These are phyloP conservation scores for Rhodotorula sp. DNA, from an alignment of 1,284 basidiomycete species.

Conservation along the genomic window DNA sequence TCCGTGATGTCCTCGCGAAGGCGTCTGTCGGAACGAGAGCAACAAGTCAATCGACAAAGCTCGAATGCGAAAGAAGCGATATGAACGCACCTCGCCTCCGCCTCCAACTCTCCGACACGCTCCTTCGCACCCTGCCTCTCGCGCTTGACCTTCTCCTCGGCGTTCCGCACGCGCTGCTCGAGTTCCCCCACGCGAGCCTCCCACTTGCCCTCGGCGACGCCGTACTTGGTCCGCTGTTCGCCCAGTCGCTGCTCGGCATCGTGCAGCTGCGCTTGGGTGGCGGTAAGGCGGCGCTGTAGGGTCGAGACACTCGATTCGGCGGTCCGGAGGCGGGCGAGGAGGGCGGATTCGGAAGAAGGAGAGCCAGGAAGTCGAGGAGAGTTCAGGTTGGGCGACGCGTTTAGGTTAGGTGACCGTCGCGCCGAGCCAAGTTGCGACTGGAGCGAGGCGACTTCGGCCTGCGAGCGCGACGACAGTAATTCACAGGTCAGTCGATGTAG, in stretches of 20 bases:
- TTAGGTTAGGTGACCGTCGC: not conserved
- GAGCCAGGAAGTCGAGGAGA: not conserved
- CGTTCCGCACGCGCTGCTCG: conserved; percentile 73
- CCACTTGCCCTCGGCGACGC: conserved; percentile 77
- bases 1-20: conserved; percentile 1
- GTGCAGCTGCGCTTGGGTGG: conserved; percentile 75
- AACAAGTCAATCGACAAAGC: not conserved
- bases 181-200: conserved; percentile 89
- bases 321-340: conserved; percentile 55
- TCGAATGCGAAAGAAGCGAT: not conserved
- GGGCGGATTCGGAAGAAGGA: conserved; percentile 50
- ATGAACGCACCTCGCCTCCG: conserved; percentile 32
- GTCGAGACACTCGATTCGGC: conserved; percentile 67
- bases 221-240: conserved; percentile 65
- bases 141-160: conserved; percentile 90
- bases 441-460: conserved; percentile 75
- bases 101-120: conserved; percentile 54
- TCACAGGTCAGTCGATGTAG: not conserved
- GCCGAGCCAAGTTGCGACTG: conserved; percentile 58
- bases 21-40: not conserved
- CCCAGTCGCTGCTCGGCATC: conserved; percentile 79
- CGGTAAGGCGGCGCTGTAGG: conserved; percentile 76
- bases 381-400: conserved; percentile 41
- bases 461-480: conserved; percentile 1
- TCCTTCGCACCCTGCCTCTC: conserved; percentile 95